Base-by-base conservation (phyloP, 768 basidiomycete species). In the Pholiota microspora region DNA sequence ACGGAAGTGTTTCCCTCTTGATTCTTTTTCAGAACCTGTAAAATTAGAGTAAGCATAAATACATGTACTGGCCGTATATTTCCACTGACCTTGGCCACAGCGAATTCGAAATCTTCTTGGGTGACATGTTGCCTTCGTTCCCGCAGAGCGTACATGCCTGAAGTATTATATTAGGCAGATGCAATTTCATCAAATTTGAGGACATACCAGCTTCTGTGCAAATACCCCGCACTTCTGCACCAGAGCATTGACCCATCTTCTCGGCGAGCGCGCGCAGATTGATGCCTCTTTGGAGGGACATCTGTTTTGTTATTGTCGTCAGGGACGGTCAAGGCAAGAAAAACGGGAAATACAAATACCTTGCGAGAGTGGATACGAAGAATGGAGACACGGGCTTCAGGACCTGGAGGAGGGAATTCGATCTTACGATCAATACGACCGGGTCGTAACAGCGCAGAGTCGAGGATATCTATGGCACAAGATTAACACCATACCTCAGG, bases 221-320 rank as follows among this genome's bases (percentile, higher is more conserved):
- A 62, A 97, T 97, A 72, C 94, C 96, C 13, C 96, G 82, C 13
- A 98, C 96, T 69, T 99, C 96, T 1, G 96, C 96, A 61, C 96
- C 96, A 1, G 93, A 96, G 68, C 96, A 98, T 66, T 97, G 93
- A 0, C 96, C 96, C 96, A 98, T 99, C 80, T 99, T 98, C 70
- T 98, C 96, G 0, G 96, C 96, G 2, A 99, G 78, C 2, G 88
- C 86, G 13, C 93, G 89, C n/a, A 98, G 80, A 73, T 99, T 94
- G 71, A 99, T 99, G 1, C 95, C 95, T 55, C 96, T 83, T 73
- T 98, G 96, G 27, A 98, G 77, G 1, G 94, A 98, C 96, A 98
- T 99, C 91, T 94, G 23, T 31, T 7, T 4, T 7, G 21, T 7
- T 3, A 13, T 13, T 35, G 0, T 35, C 10, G 8, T 45, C n/a